Percentiles rank a stretch among this genome's conserved stretches.
phyloP scores from a whole-genome alignment of 169 alveolate species.

The Plasmodium vinckei region DNA sequence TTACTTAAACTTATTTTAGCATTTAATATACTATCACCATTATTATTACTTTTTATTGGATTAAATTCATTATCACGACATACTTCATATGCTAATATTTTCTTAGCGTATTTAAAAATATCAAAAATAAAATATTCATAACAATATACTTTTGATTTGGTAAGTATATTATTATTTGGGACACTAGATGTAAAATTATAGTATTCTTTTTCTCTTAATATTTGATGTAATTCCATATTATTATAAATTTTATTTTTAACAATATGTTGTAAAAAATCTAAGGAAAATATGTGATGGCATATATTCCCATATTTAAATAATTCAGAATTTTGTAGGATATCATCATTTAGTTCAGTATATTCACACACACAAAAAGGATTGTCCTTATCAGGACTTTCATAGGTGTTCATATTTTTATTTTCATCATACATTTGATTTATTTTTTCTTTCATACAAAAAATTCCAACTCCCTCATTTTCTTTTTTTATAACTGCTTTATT shows the following conservation, averaged over 20 bases:
- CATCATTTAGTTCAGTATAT: constrained; percentile 59
- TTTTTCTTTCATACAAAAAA: constrained; percentile 35
- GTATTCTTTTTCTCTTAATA: constrained; percentile 55
- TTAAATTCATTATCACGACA: constrained; percentile 33
- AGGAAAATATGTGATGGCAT: constrained; percentile 84
- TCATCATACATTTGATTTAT: background rate
- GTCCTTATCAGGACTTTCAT: background rate
- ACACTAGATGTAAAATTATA: constrained; percentile 11
- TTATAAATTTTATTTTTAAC: constrained; percentile 74
- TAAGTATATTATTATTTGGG: background rate
- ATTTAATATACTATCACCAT: constrained; percentile 21
- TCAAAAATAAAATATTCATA: constrained; percentile 85
- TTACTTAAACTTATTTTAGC: constrained; percentile 60
- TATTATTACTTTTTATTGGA: constrained; percentile 61
- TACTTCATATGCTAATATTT: constrained; percentile 57
- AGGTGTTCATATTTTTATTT: background rate
- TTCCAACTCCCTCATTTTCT: constrained; percentile 41
- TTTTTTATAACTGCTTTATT: constrained; percentile 52
- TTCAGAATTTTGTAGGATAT: constrained; percentile 25
- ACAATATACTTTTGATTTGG: constrained; percentile 74
- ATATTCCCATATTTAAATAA: constrained; percentile 80
- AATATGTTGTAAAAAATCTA: constrained; percentile 74
- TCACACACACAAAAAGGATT: constrained; percentile 67
- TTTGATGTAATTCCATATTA: constrained; percentile 79
- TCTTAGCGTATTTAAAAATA: constrained; percentile 78